Conservation (phyloP, 208 protist genomes). For the Trypanosoma lewisi region DNA sequence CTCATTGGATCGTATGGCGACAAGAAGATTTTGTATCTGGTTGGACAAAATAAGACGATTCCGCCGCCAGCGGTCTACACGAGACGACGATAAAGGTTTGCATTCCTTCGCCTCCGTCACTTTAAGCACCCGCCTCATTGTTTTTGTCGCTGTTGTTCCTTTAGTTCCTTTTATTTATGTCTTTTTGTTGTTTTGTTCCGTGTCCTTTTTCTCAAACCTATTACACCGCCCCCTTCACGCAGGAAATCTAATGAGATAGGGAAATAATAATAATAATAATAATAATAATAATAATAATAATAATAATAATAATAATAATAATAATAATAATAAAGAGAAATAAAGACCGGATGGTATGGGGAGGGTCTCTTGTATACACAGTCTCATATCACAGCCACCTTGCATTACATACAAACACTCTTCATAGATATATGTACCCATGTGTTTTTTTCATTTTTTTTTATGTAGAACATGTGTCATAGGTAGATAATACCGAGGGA, state of each 20-base stretch:
- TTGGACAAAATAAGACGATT: conserved; percentile 44
- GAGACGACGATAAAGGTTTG: background rate
- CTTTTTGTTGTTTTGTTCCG: background rate
- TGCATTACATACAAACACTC: too few species aligned
- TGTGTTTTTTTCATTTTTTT: too few species aligned
- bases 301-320: background rate
- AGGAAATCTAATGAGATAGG: background rate
- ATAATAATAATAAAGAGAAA: too few species aligned
- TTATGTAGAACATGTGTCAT: too few species aligned
- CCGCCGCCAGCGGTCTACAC: conserved; percentile 16
- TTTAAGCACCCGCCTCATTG: background rate
- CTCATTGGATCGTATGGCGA: conserved; percentile 51
- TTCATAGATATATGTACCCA: too few species aligned
- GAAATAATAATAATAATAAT: conserved; percentile 15
- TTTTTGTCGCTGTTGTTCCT: background rate
- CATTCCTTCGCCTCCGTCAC: background rate
- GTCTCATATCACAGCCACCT: too few species aligned
- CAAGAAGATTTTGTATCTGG: conserved; percentile 49
- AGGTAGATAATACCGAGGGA: too few species aligned
- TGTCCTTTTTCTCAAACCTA: background rate
- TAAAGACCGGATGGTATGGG: too few species aligned
- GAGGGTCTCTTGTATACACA: too few species aligned
- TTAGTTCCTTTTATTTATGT: background rate
- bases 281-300: conserved; percentile 5
- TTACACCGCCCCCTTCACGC: background rate